A percentile compares a stretch with the other conserved stretches of the same genome.
These are phyloP conservation scores for Exobasidium rhododendri DNA, from an alignment of 1,284 basidiomycete genomes.

Conservation along the genomic window DNA sequence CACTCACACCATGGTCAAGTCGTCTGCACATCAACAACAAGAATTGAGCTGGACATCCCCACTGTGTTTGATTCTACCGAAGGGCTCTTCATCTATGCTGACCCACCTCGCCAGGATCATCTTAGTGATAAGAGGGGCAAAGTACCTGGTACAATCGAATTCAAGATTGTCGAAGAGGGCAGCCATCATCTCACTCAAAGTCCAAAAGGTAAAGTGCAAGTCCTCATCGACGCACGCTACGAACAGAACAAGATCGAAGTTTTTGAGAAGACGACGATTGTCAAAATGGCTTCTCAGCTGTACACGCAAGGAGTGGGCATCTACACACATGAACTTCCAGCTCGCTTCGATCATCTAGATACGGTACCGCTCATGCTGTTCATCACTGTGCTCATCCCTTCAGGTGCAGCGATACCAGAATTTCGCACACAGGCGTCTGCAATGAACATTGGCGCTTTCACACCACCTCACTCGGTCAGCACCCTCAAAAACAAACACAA, in stretches of 20 bases:
- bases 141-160: constrained; percentile 16
- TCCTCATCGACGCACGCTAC: constrained; percentile 16
- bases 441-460: constrained; percentile 14
- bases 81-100: constrained; percentile 13
- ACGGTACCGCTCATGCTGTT: constrained; percentile 11
- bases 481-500: neutral
- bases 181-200: neutral
- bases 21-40: constrained; percentile 11
- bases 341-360: neutral
- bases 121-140: constrained; percentile 14
- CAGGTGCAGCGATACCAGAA: neutral
- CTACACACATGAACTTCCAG: constrained; percentile 10
- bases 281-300: constrained; percentile 11
- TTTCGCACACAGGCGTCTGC: constrained; percentile 8
- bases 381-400: constrained; percentile 8
- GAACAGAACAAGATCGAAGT: constrained; percentile 10
- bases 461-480: neutral
- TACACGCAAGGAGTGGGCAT: constrained; percentile 16
- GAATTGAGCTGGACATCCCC: constrained; percentile 13
- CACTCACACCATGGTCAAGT: constrained; percentile 8
- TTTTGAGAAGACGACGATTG: constrained; percentile 11
- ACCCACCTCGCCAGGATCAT: constrained; percentile 9
- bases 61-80: constrained; percentile 10
- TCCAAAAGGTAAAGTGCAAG: constrained; percentile 1
- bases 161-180: constrained; percentile 10